Evolutionary conservation across 177 flowering plant species (phyloP).

Genomic region (Vitis hybrid): DNA sequence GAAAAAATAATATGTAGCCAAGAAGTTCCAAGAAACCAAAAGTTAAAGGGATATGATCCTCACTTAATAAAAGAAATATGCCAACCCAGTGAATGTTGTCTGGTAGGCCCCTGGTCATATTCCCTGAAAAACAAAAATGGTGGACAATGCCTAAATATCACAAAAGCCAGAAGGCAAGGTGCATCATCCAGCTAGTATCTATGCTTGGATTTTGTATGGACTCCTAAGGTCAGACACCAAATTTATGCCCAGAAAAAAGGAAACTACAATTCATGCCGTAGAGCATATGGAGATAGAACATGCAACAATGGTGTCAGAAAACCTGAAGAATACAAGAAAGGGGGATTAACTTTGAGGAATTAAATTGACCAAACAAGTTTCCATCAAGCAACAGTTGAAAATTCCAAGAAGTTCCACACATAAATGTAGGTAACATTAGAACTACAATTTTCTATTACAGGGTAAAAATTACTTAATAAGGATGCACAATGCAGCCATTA

Average conservation of each 20-base stretch:
- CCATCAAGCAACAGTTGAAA: background rate
- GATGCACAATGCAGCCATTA: too few species aligned
- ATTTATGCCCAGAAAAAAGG: too few species aligned
- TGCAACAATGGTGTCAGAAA: background rate
- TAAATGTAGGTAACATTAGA: background rate
- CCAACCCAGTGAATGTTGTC: slow-evolving; percentile 69
- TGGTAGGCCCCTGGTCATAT: slow-evolving; percentile 34
- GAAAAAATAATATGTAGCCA: slow-evolving; percentile 8
- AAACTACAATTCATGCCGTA: too few species aligned
- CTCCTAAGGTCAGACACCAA: too few species aligned
- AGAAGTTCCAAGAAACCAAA: background rate
- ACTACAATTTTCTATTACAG: background rate
- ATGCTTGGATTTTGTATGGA: too few species aligned
- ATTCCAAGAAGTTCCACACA: background rate
- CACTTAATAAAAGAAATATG: slow-evolving; percentile 86
- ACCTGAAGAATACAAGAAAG: background rate
- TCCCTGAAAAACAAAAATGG: slow-evolving; percentile 43
- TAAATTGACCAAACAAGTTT: background rate
- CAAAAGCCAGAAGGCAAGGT: too few species aligned
- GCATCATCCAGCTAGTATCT: too few species aligned
- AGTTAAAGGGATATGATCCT: slow-evolving; percentile 14
- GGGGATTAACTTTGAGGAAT: background rate
- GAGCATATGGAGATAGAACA: too few species aligned
- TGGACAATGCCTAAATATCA: background rate
- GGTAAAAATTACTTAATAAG: too few species aligned